Evolutionary conservation across 192 early-diverging fungal genomes (phyloP).

Genomic region (Coemansia sp.): DNA sequence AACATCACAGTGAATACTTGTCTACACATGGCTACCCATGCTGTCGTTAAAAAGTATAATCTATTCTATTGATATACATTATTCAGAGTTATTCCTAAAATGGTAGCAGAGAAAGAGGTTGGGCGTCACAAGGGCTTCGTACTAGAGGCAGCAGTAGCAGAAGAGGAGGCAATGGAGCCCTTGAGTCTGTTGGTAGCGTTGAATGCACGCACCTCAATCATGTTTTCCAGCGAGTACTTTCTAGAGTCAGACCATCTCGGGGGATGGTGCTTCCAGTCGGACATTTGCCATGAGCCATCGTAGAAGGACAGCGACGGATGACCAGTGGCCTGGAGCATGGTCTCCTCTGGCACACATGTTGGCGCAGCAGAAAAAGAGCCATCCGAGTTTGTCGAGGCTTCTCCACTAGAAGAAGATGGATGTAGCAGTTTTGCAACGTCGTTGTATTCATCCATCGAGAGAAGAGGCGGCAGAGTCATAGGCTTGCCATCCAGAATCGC

Average conservation of each 20-base stretch:
- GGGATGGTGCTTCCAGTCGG: constrained; percentile 44
- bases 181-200: constrained; percentile 53
- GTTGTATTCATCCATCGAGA: constrained; percentile 33
- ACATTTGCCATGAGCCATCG: constrained; percentile 29
- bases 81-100: too few relatives aligned
- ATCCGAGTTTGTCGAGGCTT: background rate
- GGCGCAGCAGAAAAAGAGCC: constrained; percentile 16
- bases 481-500: constrained; percentile 49
- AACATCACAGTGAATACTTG: too few relatives aligned
- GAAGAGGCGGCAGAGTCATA: constrained; percentile 32
- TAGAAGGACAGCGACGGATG: constrained; percentile 42
- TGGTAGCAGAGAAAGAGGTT: background rate
- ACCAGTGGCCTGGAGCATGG: constrained; percentile 15
- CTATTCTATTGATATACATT: too few relatives aligned
- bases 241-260: constrained; percentile 57
- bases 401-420: background rate
- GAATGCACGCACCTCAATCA: constrained; percentile 62
- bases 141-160: background rate
- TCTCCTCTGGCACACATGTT: constrained; percentile 22
- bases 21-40: background rate
- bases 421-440: constrained; percentile 1
- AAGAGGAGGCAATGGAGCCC: constrained; percentile 10
- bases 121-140: background rate
- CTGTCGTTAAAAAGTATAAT: background rate
- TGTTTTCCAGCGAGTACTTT: constrained; percentile 68